Percentiles rank a stretch among this genome's conserved stretches.
These are phyloP conservation scores for Podaxis carcinomalis DNA, from an alignment of 768 basidiomycete genomes.

Conservation along the genomic window DNA sequence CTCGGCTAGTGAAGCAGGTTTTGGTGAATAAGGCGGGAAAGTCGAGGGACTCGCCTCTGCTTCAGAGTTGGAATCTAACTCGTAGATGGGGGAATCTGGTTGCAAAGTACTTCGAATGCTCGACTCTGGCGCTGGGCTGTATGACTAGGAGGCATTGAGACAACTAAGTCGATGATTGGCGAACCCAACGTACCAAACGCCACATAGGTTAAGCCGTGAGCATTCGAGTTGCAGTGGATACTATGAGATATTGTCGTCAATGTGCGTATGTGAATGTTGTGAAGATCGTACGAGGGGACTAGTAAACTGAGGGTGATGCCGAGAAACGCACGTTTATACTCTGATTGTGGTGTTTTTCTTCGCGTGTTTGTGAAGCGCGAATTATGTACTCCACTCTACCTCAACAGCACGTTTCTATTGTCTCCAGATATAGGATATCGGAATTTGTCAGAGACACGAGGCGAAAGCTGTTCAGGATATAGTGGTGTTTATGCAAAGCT, in stretches of 20 bases:
- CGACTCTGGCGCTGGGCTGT: conserved; percentile 8
- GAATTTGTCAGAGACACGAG: neutral
- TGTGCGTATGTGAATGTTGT: neutral
- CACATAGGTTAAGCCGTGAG: neutral
- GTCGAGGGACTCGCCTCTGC: neutral
- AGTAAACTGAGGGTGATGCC: neutral
- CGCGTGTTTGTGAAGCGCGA: neutral
- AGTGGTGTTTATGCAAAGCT: neutral
- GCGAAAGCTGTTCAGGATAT: neutral
- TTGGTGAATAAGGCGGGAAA: neutral
- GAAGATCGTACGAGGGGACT: neutral
- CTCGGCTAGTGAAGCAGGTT: neutral
- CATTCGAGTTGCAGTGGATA: neutral
- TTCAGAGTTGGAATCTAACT: neutral
- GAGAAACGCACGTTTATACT: neutral
- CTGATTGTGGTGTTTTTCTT: neutral
- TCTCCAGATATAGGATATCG: neutral
- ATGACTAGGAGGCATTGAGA: conserved; percentile 4
- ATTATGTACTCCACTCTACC: conserved; percentile 5
- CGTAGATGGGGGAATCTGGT: conserved; percentile 1
- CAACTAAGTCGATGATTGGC: neutral
- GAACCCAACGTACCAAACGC: conserved; percentile 1
- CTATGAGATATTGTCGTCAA: neutral
- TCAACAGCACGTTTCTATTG: conserved; percentile 6
- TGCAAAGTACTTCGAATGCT: conserved; percentile 7